Percentiles rank a stretch among this genome's conserved stretches.
phyloP scores from a whole-genome alignment of 768 basidiomycete species.

The Boletus sensibilis region DNA sequence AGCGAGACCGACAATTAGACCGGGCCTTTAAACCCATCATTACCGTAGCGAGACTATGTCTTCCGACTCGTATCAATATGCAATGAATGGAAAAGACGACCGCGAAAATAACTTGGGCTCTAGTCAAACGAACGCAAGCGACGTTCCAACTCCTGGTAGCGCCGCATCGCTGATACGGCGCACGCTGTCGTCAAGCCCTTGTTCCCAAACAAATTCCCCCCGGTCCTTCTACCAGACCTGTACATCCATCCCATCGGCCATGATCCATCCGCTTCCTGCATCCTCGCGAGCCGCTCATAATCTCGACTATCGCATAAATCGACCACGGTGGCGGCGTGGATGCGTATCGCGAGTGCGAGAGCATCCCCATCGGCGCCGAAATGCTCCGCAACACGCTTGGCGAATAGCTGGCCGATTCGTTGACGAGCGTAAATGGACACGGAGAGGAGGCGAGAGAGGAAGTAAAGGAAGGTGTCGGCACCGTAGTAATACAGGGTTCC shows the following conservation, averaged over 20 bases:
- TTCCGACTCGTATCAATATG: background rate
- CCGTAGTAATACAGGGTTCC: conserved; percentile 22
- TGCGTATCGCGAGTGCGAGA: conserved; percentile 19
- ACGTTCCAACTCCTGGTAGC: conserved; percentile 12
- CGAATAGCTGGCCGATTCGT: conserved; percentile 12
- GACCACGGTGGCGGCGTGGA: conserved; percentile 10
- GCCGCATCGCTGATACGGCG: conserved; percentile 17
- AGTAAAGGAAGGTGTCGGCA: conserved; percentile 19
- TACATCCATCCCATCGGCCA: conserved; percentile 24
- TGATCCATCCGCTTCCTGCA: conserved; percentile 23
- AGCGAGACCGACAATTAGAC: too few relatives aligned
- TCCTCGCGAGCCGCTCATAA: conserved; percentile 13
- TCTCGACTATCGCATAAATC: conserved; percentile 15
- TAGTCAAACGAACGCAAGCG: conserved; percentile 17
- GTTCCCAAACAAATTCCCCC: conserved; percentile 14
- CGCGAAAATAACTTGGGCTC: background rate
- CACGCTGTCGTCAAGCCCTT: conserved; percentile 23
- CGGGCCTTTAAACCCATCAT: too few relatives aligned
- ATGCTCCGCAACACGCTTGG: conserved; percentile 13
- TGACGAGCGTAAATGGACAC: conserved; percentile 17
- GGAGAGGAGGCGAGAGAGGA: conserved; percentile 22
- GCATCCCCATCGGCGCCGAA: conserved; percentile 22
- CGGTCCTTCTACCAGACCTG: conserved; percentile 7
- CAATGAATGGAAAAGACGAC: background rate
- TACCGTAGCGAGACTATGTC: too few relatives aligned